Percentiles rank a stretch among this genome's conserved stretches.
These are phyloP conservation scores for Boechera stricta DNA, from an alignment of 345 rosid genomes.

Conservation along the genomic window DNA sequence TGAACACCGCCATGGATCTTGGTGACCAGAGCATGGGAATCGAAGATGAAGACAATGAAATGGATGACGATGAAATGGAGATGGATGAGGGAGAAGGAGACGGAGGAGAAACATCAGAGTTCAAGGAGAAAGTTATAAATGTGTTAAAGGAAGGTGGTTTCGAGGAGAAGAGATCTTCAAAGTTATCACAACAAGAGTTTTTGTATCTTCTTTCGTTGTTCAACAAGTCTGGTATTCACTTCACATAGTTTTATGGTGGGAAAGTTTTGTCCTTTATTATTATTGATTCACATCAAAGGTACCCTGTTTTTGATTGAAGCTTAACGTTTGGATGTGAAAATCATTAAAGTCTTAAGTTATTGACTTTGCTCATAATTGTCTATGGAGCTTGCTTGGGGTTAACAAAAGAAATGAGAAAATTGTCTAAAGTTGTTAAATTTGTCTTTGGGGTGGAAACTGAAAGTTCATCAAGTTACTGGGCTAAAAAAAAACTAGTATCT, in stretches of 20 bases:
- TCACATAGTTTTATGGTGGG: conserved; percentile 44
- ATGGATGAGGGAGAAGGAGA: conserved; percentile 60
- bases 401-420: background rate
- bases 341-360: background rate
- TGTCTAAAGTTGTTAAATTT: background rate
- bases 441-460: background rate
- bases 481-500: too few species aligned
- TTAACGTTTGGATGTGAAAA: background rate
- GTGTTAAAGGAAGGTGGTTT: conserved; percentile 75
- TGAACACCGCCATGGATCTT: conserved; percentile 18
- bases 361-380: background rate
- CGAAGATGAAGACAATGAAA: conserved; percentile 48
- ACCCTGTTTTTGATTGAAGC: background rate
- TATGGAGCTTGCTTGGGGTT: background rate
- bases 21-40: conserved; percentile 60
- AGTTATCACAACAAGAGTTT: conserved; percentile 80
- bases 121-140: conserved; percentile 66
- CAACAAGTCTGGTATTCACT: conserved; percentile 87
- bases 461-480: too few species aligned
- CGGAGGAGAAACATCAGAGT: conserved; percentile 58
- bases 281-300: conserved; percentile 10
- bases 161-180: conserved; percentile 79
- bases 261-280: conserved; percentile 16
- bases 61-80: conserved; percentile 53
- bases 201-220: conserved; percentile 78